Base-by-base conservation (phyloP, 139 green algal genomes). In the Micromonas commoda region DNA sequence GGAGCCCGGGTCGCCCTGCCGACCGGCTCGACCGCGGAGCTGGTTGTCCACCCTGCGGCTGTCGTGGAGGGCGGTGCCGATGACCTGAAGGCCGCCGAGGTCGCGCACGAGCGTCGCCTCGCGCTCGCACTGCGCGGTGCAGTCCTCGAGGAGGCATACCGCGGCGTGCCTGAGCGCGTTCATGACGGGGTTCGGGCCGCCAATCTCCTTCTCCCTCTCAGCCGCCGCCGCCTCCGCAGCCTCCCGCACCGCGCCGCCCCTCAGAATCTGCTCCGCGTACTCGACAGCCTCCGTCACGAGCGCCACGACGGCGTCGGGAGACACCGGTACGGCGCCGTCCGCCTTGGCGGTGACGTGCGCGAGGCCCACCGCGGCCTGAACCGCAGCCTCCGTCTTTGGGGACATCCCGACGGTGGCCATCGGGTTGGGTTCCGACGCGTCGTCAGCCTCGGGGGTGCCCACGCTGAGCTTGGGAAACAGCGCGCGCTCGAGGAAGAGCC, bases 21-120 rank as follows among this genome's bases (percentile, higher is more conserved):
- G n/a, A 0, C 74, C 74, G 1, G 60, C 74, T 38, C 66, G 64
- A 13, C 76, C 92, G 31, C 89, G 85, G 71, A 97, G 86, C 91
- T 99, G 95, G 87, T 98, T 99, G 88, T 99, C 95, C 78, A 99
- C 96, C 66, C 95, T 91, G 2, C 95, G 84, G 0, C 86, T 93
- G 85, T 98, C 95, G 80, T 98, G 95, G 3, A 94, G 82, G 83
- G 98, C 94, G 26, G 95, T 98, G 71, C 95, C 95, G 29, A 99
- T 83, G 19, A 98, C 94, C 82, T 98, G 94, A 70, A 98, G 84
- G 0, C 94, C 94, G 23, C 94, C 94, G 60, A 96, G 85, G 20
- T 69, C 68, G 38, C 68, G 68, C n/a, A 75, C 38, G 29, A 61
- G 34, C 23, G 38, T 37, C 21, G 24, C 34, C 87, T 68, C 64